Conservation (phyloP, 2,329 filamentous ascomycete genomes). For the Ceratocystis albifundus region DNA sequence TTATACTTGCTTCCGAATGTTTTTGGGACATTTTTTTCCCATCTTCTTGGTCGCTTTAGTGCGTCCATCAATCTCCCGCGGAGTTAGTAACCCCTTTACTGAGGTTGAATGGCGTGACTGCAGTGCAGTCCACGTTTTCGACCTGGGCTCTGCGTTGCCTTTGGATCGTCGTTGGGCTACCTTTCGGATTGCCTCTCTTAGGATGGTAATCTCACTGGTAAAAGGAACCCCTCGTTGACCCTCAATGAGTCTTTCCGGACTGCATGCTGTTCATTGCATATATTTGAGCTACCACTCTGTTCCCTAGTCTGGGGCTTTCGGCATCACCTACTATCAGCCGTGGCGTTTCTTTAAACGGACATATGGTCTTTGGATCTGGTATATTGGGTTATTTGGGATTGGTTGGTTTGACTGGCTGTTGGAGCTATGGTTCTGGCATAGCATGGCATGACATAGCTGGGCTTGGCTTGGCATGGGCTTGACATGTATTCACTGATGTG, state of each 20-base stretch:
- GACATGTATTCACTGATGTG: slow-evolving; percentile 13
- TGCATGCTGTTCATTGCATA: background rate
- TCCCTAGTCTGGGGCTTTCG: background rate
- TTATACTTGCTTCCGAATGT: background rate
- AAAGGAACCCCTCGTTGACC: background rate
- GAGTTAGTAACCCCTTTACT: background rate
- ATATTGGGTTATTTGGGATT: slow-evolving; percentile 12
- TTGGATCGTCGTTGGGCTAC: background rate
- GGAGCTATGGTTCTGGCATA: slow-evolving; percentile 8
- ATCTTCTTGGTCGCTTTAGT: background rate
- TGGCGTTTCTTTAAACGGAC: background rate
- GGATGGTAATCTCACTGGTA: background rate
- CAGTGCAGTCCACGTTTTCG: background rate
- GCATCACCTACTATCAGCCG: background rate
- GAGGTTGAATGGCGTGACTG: background rate
- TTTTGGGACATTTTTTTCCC: background rate
- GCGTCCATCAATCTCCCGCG: background rate
- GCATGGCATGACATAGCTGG: background rate
- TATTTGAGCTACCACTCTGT: background rate
- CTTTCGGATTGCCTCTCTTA: too few species aligned
- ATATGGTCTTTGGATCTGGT: slow-evolving; percentile 1
- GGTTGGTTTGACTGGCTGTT: slow-evolving; percentile 12
- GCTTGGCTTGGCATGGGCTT: slow-evolving; percentile 10
- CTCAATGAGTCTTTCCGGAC: background rate
- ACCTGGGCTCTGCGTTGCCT: background rate